phyloP scores from a whole-genome alignment of 495 filamentous ascomycete species.

The Hypoxylon lienhwacheense region DNA sequence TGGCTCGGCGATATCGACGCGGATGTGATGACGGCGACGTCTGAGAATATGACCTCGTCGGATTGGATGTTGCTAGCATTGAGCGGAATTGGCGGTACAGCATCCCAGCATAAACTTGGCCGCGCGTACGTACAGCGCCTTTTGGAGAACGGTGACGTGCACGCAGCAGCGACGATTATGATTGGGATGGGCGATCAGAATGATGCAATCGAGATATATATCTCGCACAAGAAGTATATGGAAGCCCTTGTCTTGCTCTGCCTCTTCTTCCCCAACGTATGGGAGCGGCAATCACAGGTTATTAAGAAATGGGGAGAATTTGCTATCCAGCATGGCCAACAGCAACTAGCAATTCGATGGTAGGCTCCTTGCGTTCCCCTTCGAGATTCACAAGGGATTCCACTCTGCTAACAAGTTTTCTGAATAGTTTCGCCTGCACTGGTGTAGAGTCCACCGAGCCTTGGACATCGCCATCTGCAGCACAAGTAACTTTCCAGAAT shows the following conservation, averaged over 20 bases:
- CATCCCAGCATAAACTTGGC: constrained; percentile 85
- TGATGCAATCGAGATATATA: constrained; percentile 94
- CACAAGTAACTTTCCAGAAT: constrained; percentile 62
- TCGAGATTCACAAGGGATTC: background rate
- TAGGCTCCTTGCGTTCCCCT: constrained; percentile 36
- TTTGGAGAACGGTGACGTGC: constrained; percentile 85
- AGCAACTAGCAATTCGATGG: constrained; percentile 89
- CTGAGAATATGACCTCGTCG: constrained; percentile 80
- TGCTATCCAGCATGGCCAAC: constrained; percentile 81
- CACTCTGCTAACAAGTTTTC: constrained; percentile 8
- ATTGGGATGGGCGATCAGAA: constrained; percentile 90
- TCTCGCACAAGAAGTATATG: constrained; percentile 88
- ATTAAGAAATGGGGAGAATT: constrained; percentile 94
- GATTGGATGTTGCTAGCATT: constrained; percentile 98
- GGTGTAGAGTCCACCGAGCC: constrained; percentile 72
- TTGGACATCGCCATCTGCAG: constrained; percentile 80
- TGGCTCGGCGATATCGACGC: constrained; percentile 89
- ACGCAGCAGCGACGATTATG: constrained; percentile 87
- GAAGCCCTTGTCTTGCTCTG: constrained; percentile 84
- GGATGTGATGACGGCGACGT: constrained; percentile 75
- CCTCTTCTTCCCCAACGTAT: constrained; percentile 72
- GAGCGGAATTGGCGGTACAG: constrained; percentile 78
- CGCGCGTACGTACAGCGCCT: constrained; percentile 90
- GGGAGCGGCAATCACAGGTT: constrained; percentile 85
- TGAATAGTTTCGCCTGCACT: constrained; percentile 70